Conservation (phyloP, 129 eudicot genomes). For the Glebionis coronaria region DNA sequence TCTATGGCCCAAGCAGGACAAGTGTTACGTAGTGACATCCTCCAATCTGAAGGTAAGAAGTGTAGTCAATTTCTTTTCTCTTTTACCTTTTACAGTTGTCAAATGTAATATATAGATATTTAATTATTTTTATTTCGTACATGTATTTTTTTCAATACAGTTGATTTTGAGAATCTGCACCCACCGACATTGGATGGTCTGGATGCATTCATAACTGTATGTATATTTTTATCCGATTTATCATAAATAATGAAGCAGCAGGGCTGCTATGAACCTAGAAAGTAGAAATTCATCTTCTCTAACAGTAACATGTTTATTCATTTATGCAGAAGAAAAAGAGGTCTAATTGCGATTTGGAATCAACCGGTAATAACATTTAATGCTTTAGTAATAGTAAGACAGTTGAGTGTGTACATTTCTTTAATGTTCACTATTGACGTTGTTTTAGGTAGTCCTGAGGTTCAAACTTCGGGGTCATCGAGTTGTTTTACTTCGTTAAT, state of each 20-base stretch:
- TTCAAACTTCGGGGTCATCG: constrained; percentile 49
- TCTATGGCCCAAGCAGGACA: constrained; percentile 93
- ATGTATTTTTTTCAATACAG: constrained; percentile 34
- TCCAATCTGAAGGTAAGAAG: constrained; percentile 55
- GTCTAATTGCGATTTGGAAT: constrained; percentile 44
- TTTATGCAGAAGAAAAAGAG: constrained; percentile 65
- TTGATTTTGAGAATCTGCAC: constrained; percentile 64
- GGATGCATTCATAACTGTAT: constrained; percentile 63
- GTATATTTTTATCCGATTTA: constrained; percentile 26
- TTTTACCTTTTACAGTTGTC: neutral
- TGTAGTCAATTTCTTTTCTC: neutral
- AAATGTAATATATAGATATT: neutral
- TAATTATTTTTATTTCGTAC: constrained; percentile 6
- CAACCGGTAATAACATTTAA: constrained; percentile 50
- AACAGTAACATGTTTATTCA: constrained; percentile 8
- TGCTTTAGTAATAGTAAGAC: neutral
- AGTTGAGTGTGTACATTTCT: neutral
- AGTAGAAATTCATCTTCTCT: neutral
- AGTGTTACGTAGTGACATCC: constrained; percentile 47
- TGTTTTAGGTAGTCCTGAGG: constrained; percentile 46
- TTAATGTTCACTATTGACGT: constrained; percentile 6
- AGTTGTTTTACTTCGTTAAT: constrained; percentile 78
- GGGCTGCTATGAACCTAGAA: constrained; percentile 16
- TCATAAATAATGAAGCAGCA: neutral
- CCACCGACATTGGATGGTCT: constrained; percentile 87